Evolutionary conservation across 164 flowering plant genomes (phyloP), one percentile per base, ranked within the genome.

Genomic region (Euptelea pleiosperma): DNA sequence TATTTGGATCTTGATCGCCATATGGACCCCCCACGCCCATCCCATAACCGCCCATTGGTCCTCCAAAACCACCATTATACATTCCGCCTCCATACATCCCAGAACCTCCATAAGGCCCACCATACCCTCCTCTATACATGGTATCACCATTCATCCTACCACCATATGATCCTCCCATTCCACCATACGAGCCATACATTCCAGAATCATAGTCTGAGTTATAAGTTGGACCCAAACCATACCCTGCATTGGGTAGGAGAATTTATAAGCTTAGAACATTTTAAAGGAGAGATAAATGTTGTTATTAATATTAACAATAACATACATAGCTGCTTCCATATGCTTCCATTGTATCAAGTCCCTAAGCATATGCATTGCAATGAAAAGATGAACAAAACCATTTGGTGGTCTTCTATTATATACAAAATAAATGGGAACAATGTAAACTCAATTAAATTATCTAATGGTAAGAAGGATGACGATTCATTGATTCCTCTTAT

Each of bases 1-100:
- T 76, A 65, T 92, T 89, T 57, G 97, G 98, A 80, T 87, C 98
- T 70, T 84, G 85, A 55, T 65, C 82, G 8, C 89, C 96, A 66
- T 66, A 76, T 25, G 80, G 75, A 45, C 80, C 85, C 49, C 82
- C 89, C 89, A 82, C 72, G 21, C 80, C 81, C 70, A 70, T 70
- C 40, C 79, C 84, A 63, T 76, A 79, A 60, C 82, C 75, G 43
- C 86, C 81, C 80, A 75, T 74, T 6, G 78, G 74, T 4, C 91
- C 87, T 10, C 96, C 88, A 46, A 71, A 22, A 43, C 92, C 83
- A 65, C 85, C 62, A 60, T 60, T 64, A 35, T 77, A 81, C 87
- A 82, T 81, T 45, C 91, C n/a, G n/a, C n/a, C n/a, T n/a, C n/a
- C n/a, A n/a, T n/a, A n/a, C n/a, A n/a, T n/a, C n/a, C n/a, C 91